Base-by-base conservation (phyloP, 352 stramenopile genomes). In the Phytopythium chamaehyphon region DNA sequence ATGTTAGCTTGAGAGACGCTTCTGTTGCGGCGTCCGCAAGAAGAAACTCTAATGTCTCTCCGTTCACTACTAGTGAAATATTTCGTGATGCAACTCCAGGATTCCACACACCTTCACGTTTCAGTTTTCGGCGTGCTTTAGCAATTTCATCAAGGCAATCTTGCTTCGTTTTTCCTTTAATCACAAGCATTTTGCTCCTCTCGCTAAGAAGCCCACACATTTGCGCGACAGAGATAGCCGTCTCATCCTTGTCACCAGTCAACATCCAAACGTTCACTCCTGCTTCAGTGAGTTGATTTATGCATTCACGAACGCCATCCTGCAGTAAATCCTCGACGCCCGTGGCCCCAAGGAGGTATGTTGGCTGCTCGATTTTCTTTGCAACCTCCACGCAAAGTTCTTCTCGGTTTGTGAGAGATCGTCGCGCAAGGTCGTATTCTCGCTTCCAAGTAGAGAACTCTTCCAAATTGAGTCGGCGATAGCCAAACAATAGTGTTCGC, bases 231-330 rank as follows among this genome's bases (percentile, higher is more conserved):
- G 98, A 98, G 49, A 99, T 98, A 2, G 97, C 97, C 3, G 97
- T 99, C 65, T 99, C 97, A 44, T 98, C 85, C 64, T 99, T 99
- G 61, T 99, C 97, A 14, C 97, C 97, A 16, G 97, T 99, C 7
- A 99, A 83, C 64, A 99, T 98, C 96, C 96, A 99, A 21, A 99
- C 88, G 57, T 99, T 98, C 38, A 99, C 98, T 0, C 96, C 96
- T 33, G 96, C 97, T 16, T 96, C 88, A 12, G 73, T 89, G 5
- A 99, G 73, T 16, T 96, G 95, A 6, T 95, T 73, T 62, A 99
- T 98, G 28, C 94, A 98, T 51, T 98, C 90, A 35, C 88, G 83
- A 1, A 99, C 97, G 14, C 95, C 94, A 37, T 98, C 89, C 69
- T 99, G 96, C 4, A 99, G 74, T 52, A 97, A 73, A 64, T 99